Conservation (phyloP, 805 yeast genomes). For the Sungouiozyma ichnusensis region DNA sequence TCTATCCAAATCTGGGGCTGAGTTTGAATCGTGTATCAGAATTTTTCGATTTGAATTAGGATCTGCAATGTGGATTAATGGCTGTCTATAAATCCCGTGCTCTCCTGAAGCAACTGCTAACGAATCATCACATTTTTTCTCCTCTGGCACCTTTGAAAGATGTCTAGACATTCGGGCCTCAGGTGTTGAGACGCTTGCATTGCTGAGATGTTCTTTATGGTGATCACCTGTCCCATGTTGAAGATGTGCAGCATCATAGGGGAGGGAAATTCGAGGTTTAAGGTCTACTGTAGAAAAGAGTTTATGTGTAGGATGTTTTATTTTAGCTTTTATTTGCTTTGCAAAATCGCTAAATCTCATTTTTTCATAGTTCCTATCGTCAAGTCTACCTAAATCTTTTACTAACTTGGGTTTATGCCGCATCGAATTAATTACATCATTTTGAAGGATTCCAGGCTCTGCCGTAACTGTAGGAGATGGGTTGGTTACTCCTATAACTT, state of each 20-base stretch:
- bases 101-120: too few relatives aligned
- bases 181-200: neutral
- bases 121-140: too few relatives aligned
- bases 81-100: neutral
- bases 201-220: neutral
- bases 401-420: neutral
- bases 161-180: too few relatives aligned
- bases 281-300: neutral
- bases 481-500: neutral
- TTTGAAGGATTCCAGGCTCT: neutral
- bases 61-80: neutral
- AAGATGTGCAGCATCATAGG: neutral
- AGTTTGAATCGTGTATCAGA: neutral
- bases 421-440: neutral
- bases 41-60: neutral
- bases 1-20: neutral
- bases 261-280: neutral
- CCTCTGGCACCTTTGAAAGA: too few relatives aligned
- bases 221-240: neutral
- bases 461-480: neutral
- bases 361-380: neutral
- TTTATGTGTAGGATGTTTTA: neutral
- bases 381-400: neutral
- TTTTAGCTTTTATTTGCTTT: too few relatives aligned
- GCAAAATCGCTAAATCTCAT: neutral